phyloP scores from a whole-genome alignment of 1,284 basidiomycete genomes.

The Moesziomyces sp. region DNA sequence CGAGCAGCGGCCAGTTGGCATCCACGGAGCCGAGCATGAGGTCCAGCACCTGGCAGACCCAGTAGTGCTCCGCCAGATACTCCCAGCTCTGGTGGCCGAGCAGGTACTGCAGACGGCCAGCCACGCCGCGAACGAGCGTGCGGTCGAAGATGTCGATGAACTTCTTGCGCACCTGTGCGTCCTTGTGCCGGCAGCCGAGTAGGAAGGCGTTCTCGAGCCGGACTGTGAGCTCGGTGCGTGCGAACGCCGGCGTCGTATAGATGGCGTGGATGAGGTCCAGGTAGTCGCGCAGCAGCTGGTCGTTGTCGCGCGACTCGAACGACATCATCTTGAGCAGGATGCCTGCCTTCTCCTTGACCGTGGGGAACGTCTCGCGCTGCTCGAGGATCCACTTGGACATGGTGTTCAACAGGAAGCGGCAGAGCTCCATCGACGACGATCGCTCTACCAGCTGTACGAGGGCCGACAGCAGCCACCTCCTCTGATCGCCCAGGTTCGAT shows the following conservation, averaged over 20 bases:
- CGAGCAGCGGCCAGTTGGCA: slow-evolving; percentile 47
- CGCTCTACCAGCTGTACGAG: slow-evolving; percentile 89
- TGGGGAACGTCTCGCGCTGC: slow-evolving; percentile 72
- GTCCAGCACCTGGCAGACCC: slow-evolving; percentile 92
- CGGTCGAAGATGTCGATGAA: slow-evolving; percentile 92
- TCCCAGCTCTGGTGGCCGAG: slow-evolving; percentile 97
- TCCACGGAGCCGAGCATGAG: slow-evolving; percentile 78
- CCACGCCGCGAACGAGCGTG: slow-evolving; percentile 84
- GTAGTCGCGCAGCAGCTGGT: slow-evolving; percentile 82
- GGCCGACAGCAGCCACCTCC: slow-evolving; percentile 77
- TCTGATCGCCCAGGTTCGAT: slow-evolving; percentile 72
- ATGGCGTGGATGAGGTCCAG: slow-evolving; percentile 93
- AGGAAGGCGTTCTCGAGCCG: slow-evolving; percentile 93
- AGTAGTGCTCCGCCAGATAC: slow-evolving; percentile 88
- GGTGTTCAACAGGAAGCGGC: slow-evolving; percentile 86
- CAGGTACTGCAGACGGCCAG: slow-evolving; percentile 87
- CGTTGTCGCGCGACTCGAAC: slow-evolving; percentile 80
- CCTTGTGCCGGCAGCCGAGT: slow-evolving; percentile 86
- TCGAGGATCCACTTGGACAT: slow-evolving; percentile 89
- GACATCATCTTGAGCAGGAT: slow-evolving; percentile 89
- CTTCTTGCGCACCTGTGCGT: slow-evolving; percentile 80
- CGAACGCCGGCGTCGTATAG: slow-evolving; percentile 85
- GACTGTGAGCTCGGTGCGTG: slow-evolving; percentile 91
- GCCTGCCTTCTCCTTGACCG: slow-evolving; percentile 94
- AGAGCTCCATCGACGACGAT: slow-evolving; percentile 84